phyloP scores from a whole-genome alignment of 1,284 basidiomycete species.

The Wolfiporia cocos region DNA sequence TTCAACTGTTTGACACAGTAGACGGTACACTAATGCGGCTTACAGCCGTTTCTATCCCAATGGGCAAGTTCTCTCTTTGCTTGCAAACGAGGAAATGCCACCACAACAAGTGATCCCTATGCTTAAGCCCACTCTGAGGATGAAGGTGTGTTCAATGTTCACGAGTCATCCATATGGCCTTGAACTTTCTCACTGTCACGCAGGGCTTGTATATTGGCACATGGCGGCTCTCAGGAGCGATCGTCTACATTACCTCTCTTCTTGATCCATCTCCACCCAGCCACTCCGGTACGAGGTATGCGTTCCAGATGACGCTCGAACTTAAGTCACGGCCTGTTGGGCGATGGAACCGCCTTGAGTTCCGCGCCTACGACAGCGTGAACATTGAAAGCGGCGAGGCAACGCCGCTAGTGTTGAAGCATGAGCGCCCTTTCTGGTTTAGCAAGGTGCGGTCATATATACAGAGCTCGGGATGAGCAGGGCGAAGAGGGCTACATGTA shows the following conservation, averaged over 20 bases:
- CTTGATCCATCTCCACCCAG: conserved; percentile 33
- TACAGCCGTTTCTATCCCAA: conserved; percentile 82
- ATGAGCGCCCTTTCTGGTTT: conserved; percentile 90
- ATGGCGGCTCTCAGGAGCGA: conserved; percentile 59
- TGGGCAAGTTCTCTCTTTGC: conserved; percentile 80
- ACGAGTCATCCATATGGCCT: conserved; percentile 4
- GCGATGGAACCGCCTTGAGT: conserved; percentile 85
- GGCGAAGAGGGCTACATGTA: no score
- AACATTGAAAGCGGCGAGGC: conserved; percentile 73
- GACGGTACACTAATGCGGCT: neutral
- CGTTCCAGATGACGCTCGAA: conserved; percentile 80
- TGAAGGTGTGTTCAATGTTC: conserved; percentile 63
- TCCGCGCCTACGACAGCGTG: conserved; percentile 70
- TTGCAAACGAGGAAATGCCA: conserved; percentile 74
- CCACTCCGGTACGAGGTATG: conserved; percentile 41
- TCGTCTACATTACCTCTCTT: conserved; percentile 57
- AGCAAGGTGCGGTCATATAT: conserved; percentile 72
- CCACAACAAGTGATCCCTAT: conserved; percentile 76
- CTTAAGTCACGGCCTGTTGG: conserved; percentile 78
- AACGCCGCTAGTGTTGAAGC: conserved; percentile 66
- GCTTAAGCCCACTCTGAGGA: conserved; percentile 70
- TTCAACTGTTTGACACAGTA: conserved; percentile 1
- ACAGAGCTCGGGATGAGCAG: no score
- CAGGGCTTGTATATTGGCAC: conserved; percentile 68
- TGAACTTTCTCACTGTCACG: neutral